Evolutionary conservation across 2,329 filamentous ascomycete species (phyloP).

Genomic region (Cordyceps javanica): DNA sequence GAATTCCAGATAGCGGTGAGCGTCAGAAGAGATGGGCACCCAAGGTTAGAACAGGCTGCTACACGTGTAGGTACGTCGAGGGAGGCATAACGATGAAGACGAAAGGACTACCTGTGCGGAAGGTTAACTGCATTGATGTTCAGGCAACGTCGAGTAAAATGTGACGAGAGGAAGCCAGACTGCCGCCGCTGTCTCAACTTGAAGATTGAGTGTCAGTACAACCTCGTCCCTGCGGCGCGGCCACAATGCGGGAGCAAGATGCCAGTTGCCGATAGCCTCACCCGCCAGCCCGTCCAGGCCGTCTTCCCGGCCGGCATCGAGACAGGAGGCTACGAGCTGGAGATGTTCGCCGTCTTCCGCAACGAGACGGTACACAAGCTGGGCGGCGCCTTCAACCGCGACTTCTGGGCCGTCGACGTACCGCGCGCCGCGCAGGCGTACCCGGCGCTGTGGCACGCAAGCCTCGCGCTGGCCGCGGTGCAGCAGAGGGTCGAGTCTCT

Average conservation of each 20-base stretch:
- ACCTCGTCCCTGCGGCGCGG: neutral
- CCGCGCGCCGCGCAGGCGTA: no score
- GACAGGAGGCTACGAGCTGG: constrained; percentile 9
- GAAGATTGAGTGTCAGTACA: neutral
- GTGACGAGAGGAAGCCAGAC: constrained; percentile 21
- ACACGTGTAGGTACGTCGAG: constrained; percentile 16
- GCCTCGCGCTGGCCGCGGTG: no score
- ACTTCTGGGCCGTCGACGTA: neutral
- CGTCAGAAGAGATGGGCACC: constrained; percentile 7
- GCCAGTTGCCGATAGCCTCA: constrained; percentile 13
- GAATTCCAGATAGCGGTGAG: neutral
- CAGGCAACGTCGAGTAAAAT: constrained; percentile 23
- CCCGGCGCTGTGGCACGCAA: no score
- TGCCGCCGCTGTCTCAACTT: constrained; percentile 20
- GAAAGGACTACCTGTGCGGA: neutral
- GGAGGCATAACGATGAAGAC: no score
- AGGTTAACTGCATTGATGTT: neutral
- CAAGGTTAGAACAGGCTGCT: constrained; percentile 17
- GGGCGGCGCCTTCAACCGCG: neutral
- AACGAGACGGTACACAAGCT: neutral
- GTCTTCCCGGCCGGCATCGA: neutral
- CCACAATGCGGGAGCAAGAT: constrained; percentile 5
- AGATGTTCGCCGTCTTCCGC: constrained; percentile 15
- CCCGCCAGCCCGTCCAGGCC: neutral
- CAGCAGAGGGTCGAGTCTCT: no score